Evolutionary conservation across 2,329 filamentous ascomycete species (phyloP), one percentile per base, ranked within the genome.

Genomic region (Chaetomiaceae sp.): DNA sequence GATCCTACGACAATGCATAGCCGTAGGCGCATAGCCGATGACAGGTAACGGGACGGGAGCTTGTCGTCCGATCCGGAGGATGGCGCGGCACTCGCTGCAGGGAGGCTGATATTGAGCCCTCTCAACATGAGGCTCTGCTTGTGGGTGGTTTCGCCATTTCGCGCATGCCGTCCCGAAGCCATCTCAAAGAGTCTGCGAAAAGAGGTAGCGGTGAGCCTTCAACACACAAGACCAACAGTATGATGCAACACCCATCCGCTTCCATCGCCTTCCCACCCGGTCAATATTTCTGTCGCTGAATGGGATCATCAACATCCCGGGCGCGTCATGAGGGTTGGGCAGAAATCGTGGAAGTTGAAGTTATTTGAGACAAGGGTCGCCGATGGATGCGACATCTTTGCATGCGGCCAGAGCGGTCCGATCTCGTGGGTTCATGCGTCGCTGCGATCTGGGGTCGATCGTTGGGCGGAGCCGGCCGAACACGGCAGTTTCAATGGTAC

Each of bases 121-220:
- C 37, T 58, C 37, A 45, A 53, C 34, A 47, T 58, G 56, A 50
- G 49, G 56, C 56, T 42, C 31, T 27, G 6, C 11, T 19, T 33
- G 23, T 17, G 23, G 38, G 33, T 42, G 43, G 9, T 39, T 3
- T 6, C 12, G 14, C 6, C 20, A 25, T 40, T 19, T 22, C n/a
- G 17, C 22, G 37, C 37, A 22, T 39, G 37, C 14, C 38, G 22
- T 15, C 20, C 11, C 11, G 5, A 36, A 36, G n/a, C n/a, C n/a
- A n/a, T n/a, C n/a, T n/a, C n/a, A n/a, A n/a, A n/a, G n/a, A n/a
- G n/a, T n/a, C n/a, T n/a, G n/a, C 12, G 34, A 17, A 36, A 17
- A 15, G 34, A 14, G 2, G 12, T 27, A 9, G 25, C 9, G 9
- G 25, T 9, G 5, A 27, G 9, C 5, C 5, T 6, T 27, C 25